Percentiles rank a stretch among this genome's conserved stretches.
Conservation (phyloP, 192 early-diverging fungal species). For the Linnemannia hyalina region DNA sequence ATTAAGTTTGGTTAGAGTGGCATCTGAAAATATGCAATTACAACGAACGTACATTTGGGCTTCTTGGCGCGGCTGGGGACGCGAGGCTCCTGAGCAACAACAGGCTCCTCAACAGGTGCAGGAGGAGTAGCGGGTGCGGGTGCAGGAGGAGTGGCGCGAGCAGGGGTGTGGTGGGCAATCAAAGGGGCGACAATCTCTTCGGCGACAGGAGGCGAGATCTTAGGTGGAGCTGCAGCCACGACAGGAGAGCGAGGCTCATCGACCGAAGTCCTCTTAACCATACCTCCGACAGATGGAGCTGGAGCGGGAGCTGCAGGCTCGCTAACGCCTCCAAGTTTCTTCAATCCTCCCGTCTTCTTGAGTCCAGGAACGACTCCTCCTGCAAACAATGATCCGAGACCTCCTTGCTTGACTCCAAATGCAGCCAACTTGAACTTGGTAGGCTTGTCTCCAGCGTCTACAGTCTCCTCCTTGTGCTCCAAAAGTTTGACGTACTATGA, state of each 20-base stretch:
- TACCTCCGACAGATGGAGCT: background rate
- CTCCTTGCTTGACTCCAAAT: conserved; percentile 85
- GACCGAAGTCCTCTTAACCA: conserved; percentile 26
- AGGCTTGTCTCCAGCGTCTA: conserved; percentile 34
- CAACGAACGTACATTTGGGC: conserved; percentile 31
- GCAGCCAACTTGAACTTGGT: conserved; percentile 75
- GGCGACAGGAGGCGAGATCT: conserved; percentile 28
- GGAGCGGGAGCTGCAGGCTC: background rate
- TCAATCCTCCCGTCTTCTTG: conserved; percentile 67
- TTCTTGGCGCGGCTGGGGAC: conserved; percentile 51
- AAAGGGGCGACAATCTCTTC: conserved; percentile 30
- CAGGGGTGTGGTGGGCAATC: conserved; percentile 13
- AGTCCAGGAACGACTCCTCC: conserved; percentile 76
- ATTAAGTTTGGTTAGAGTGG: background rate
- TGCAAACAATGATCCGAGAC: conserved; percentile 80
- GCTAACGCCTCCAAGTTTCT: conserved; percentile 26
- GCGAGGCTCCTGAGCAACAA: conserved; percentile 31
- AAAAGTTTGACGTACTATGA: conserved; percentile 57
- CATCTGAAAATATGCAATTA: background rate
- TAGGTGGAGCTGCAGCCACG: conserved; percentile 12
- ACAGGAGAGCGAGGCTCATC: conserved; percentile 47
- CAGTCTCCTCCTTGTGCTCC: conserved; percentile 41
- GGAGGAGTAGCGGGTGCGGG: conserved; percentile 2
- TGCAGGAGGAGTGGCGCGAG: background rate
- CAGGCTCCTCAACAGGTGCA: conserved; percentile 16